Base-by-base conservation (phyloP, 805 yeast species). In the Pichia membranifaciens region DNA sequence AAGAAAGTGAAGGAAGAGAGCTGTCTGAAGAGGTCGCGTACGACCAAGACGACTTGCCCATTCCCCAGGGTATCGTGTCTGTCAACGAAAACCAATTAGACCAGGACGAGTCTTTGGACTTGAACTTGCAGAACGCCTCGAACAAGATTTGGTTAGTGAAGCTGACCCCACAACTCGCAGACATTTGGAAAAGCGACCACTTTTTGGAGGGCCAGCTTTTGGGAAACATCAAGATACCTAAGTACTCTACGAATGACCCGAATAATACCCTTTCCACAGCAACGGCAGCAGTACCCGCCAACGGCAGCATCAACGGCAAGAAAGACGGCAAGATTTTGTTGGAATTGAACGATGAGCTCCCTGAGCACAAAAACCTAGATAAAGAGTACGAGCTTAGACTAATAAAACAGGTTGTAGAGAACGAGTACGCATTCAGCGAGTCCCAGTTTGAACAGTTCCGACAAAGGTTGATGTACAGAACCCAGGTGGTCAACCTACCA, bases 61-160 rank as follows among this genome's bases (percentile, higher is more conserved):
- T 64, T 22, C 68, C 69, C 16, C 56, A 57, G 34, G 69, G 68
- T 44, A 67, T 65, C 21, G 68, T 62, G 34, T 68, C 63, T 15
- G 54, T 65, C 5, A 62, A 65, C 41, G 70, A 63, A 47, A 54
- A 62, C 28, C 61, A 62, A 48, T 56, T 68, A 60, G 55, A 77
- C 62, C 58, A 58, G 28, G 55, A 84, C 57, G 96, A 84, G 66
- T 74, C 87, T 13, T 73, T 90, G 28, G 95, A 93, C 63, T 71
- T 93, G 65, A 87, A 89, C 60, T 66, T 89, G 44, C 52, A 72
- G 1, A 69, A 72, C 28, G 78, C 82, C 15, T 72, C 68, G 41
- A 82, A 84, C 58, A 88, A 88, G 55, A 82, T 93, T 37, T 93
- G 98, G 99, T 71, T 93, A 20, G 96, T 93, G 21, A 79, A 93